Base-by-base conservation (phyloP, 1,284 basidiomycete genomes). In the Tremellales sp. region DNA sequence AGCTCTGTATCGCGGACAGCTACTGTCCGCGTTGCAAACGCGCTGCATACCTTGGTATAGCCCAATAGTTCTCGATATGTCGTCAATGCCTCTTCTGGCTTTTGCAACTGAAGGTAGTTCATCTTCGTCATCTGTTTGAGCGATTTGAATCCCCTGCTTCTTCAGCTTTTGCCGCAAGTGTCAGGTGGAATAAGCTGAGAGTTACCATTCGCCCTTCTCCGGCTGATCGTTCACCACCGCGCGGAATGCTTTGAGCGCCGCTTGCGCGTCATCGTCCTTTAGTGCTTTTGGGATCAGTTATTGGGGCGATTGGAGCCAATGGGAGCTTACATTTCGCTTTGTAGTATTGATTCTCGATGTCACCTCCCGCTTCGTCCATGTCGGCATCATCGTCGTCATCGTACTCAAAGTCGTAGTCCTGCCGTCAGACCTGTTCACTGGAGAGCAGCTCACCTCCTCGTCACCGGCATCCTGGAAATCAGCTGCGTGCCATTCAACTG, bases 331-430 rank as follows among this genome's bases (percentile, higher is more conserved):
- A 84, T 73, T 98, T 99, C 11, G 96, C 96, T 45, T 86, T 87
- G 75, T 98, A 98, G 76, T 99, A 99, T 81, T 92, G 84, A 68
- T 99, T 99, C 78, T 99, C 96, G 40, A 97, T 84, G 72, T 97
- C 93, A n/a, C 85, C 88, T 51, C 83, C 87, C 36, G 82, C 88
- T 10, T 84, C 80, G 53, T 64, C 69, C 63, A 68, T 71, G 19
- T 84, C 86, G 46, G 84, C 82, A 19, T 80, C 90, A 31, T 87
- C 88, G 31, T 87, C 89, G 53, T 84, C 86, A 42, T 91, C 93
- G 71, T 97, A 99, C 73, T 96, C 91, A 72, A 97, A 97, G 64
- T 85, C 90, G 75, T 97, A 97, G 70, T 96, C 91, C 89, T 94
- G 64, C 19, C 29, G 29, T 33, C 29, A n/a, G n/a, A 33, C 29